A percentile compares a stretch with the other conserved stretches of the same genome.
Evolutionary conservation across 139 green algal species (phyloP).

Genomic region (Coelastrella sp.): DNA sequence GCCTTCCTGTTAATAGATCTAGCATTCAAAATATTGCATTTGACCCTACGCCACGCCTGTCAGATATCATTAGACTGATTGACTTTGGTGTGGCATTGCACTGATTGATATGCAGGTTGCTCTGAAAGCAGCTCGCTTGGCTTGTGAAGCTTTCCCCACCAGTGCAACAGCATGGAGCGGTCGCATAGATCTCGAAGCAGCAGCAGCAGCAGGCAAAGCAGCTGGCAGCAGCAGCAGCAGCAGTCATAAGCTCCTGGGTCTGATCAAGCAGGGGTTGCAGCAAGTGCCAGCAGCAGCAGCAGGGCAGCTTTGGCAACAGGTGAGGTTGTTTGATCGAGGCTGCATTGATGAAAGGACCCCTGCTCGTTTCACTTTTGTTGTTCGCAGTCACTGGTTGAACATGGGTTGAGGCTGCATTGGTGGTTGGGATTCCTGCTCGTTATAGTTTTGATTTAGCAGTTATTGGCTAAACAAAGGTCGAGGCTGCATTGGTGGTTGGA

Average conservation of each 20-base stretch:
- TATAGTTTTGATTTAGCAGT: too few relatives aligned
- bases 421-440: too few relatives aligned
- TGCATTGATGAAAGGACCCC: too few relatives aligned
- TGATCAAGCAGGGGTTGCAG: slow-evolving; percentile 45
- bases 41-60: too few relatives aligned
- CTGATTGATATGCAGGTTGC: slow-evolving; percentile 25
- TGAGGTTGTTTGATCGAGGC: too few relatives aligned
- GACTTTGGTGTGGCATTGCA: neutral
- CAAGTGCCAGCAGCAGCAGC: slow-evolving; percentile 42
- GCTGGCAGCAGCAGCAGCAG: slow-evolving; percentile 38
- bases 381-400: too few relatives aligned
- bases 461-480: too few relatives aligned
- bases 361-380: too few relatives aligned
- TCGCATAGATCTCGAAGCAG: slow-evolving; percentile 24
- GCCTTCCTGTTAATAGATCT: too few relatives aligned
- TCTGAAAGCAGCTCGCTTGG: slow-evolving; percentile 19
- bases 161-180: slow-evolving; percentile 1
- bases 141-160: slow-evolving; percentile 4
- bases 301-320: slow-evolving; percentile 47
- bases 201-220: neutral
- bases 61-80: neutral
- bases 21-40: too few relatives aligned
- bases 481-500: too few relatives aligned
- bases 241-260: neutral
- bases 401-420: too few relatives aligned